Conservation (phyloP, 2,329 filamentous ascomycete genomes). For the Cyphellophora attinorum region DNA sequence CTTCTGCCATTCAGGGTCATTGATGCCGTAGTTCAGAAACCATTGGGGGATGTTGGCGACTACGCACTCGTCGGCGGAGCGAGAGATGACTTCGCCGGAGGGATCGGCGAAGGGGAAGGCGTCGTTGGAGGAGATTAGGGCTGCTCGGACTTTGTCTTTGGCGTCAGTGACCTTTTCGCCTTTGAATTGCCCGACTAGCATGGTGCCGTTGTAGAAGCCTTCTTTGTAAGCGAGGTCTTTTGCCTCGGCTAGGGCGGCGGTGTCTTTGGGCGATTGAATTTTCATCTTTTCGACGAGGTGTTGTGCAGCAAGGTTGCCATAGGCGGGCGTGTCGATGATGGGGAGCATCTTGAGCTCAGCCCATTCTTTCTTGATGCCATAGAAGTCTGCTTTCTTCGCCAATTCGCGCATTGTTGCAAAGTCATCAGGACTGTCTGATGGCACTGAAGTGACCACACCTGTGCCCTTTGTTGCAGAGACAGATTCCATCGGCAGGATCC, state of each 20-base stretch:
- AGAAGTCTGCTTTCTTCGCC: constrained; percentile 90
- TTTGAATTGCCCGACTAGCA: constrained; percentile 80
- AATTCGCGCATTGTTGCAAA: constrained; percentile 83
- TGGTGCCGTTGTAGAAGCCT: constrained; percentile 88
- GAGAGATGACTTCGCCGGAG: constrained; percentile 76
- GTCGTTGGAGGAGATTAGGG: constrained; percentile 64
- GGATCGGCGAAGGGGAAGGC: constrained; percentile 93
- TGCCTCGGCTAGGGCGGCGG: constrained; percentile 79
- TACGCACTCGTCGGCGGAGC: constrained; percentile 87
- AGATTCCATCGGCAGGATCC: constrained; percentile 90
- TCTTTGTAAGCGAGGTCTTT: constrained; percentile 97
- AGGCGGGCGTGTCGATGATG: constrained; percentile 80
- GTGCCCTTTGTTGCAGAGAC: constrained; percentile 91
- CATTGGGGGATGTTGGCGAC: constrained; percentile 92
- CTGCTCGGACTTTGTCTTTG: constrained; percentile 73
- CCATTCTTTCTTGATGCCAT: constrained; percentile 95
- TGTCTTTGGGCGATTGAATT: constrained; percentile 93
- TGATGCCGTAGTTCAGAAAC: constrained; percentile 95
- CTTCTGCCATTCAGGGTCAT: constrained; percentile 67
- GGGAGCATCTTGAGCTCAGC: constrained; percentile 80
- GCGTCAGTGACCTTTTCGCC: constrained; percentile 78
- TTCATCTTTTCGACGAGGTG: constrained; percentile 84
- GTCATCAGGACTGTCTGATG: constrained; percentile 92
- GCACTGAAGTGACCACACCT: constrained; percentile 90
- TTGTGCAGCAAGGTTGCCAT: constrained; percentile 75